These are phyloP conservation scores for Vigna reflexopilosa DNA, from an alignment of 306 rosid species.

Conservation along the genomic window DNA sequence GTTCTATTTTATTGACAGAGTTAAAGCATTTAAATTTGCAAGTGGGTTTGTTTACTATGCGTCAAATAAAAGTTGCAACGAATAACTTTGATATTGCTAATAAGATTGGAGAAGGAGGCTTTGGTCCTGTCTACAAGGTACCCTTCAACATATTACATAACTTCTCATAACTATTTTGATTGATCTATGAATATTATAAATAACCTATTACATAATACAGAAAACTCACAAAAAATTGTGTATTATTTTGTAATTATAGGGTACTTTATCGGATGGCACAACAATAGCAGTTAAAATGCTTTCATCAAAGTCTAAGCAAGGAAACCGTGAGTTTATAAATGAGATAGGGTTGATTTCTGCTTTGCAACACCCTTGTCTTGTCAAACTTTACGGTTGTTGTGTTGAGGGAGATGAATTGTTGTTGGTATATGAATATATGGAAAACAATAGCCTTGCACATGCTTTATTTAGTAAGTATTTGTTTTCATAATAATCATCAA, in stretches of 20 bases:
- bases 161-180: neutral
- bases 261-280: too few relatives aligned
- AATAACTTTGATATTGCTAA: constrained; percentile 55
- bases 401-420: too few relatives aligned
- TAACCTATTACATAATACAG: neutral
- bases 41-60: constrained; percentile 52
- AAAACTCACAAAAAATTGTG: neutral
- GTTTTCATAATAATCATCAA: neutral
- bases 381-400: too few relatives aligned
- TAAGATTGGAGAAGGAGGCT: constrained; percentile 83
- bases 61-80: constrained; percentile 67
- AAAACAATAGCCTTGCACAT: too few relatives aligned
- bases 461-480: constrained; percentile 60
- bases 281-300: too few relatives aligned
- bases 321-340: too few relatives aligned
- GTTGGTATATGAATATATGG: too few relatives aligned
- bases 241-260: neutral
- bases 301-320: too few relatives aligned
- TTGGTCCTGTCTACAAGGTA: constrained; percentile 76
- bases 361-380: too few relatives aligned
- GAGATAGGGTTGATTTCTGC: too few relatives aligned
- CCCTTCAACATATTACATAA: neutral
- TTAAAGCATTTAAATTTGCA: constrained; percentile 50
- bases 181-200: neutral
- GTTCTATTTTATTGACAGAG: constrained; percentile 34